Evolutionary conservation across 2,329 filamentous ascomycete species (phyloP), one percentile per base, ranked within the genome.

Genomic region (Fusarium temperatum): DNA sequence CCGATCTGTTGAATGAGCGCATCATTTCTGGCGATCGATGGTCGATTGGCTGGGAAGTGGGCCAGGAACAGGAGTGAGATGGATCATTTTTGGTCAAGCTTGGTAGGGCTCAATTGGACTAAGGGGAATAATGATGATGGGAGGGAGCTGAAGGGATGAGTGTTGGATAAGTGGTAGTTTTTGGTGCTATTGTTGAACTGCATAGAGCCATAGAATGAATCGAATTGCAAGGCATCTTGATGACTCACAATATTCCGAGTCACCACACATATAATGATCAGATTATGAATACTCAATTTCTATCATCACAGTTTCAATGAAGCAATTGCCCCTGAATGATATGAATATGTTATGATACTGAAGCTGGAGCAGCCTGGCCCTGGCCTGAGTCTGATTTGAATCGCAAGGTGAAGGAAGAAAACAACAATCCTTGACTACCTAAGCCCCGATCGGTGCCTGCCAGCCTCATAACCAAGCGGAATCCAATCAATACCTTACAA

Each of bases 1-100:
- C 51, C 24, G 61, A 66, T 61, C 44, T 39, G 20, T 44, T 70
- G 45, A 35, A 75, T 75, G 72, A 63, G 45, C 72, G 60, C 72
- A 75, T 74, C 57, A 75, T 75, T 44, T 53, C 39, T 18, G 59
- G 15, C 53, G 62, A 72, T 72, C 61, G 32, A 30, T 32, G 35
- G 63, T 24, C 55, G 62, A 58, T 36, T 45, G 42, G 57, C 45
- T 66, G 54, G 36, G 47, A 44, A 60, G 66, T 69, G 56, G 69
- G 64, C 35, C 63, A 57, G 59, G 69, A 55, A 73, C 57, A 26
- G n/a, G 45, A 44, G 60, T 32, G 47, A 42, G 45, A 54, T 26
- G n/a, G 28, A 67, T 44, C 42, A 9, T 22, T 55, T n/a, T 24
- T 20, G 22, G 28, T 18, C 32, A 44, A 54, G 53, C 42, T 44